A percentile compares a stretch with the other conserved stretches of the same genome.
phyloP scores from a whole-genome alignment of 2,329 filamentous ascomycete species.

The Fusarium sp. region DNA sequence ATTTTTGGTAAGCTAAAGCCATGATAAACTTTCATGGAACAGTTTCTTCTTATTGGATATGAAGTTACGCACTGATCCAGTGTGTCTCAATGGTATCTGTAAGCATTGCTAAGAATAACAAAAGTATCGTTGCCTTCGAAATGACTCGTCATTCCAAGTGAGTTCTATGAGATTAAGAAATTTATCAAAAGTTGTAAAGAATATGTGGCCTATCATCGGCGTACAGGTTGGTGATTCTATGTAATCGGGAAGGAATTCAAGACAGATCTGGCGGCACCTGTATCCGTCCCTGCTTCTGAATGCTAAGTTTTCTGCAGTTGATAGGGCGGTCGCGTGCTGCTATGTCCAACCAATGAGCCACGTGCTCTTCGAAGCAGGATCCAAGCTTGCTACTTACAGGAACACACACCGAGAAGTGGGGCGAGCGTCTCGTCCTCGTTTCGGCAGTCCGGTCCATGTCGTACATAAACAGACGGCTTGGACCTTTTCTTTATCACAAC shows the following conservation, averaged over 20 bases:
- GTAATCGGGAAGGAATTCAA: neutral
- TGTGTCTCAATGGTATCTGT: conserved; percentile 1
- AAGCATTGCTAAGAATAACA: neutral
- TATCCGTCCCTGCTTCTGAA: conserved; percentile 8
- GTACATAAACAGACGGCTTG: conserved; percentile 31
- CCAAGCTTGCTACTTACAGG: conserved; percentile 11
- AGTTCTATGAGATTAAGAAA: neutral
- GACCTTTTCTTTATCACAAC: conserved; percentile 26
- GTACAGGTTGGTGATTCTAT: neutral
- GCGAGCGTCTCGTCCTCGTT: conserved; percentile 22
- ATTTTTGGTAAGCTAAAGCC: neutral
- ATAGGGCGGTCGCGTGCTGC: conserved; percentile 23
- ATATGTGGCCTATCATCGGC: neutral
- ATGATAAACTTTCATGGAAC: neutral
- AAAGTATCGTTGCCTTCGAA: neutral
- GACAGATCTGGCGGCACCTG: conserved; percentile 33
- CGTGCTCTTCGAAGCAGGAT: conserved; percentile 40
- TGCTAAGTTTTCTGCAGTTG: neutral
- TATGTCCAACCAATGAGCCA: conserved; percentile 46
- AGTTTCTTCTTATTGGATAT: neutral
- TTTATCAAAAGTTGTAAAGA: neutral
- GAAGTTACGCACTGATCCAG: neutral
- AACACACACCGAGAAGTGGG: conserved; percentile 21
- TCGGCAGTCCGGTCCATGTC: conserved; percentile 25
- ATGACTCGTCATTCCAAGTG: neutral